These are phyloP conservation scores for Drechslerella stenobrocha DNA, from an alignment of 2,329 filamentous ascomycete species.

Conservation along the genomic window DNA sequence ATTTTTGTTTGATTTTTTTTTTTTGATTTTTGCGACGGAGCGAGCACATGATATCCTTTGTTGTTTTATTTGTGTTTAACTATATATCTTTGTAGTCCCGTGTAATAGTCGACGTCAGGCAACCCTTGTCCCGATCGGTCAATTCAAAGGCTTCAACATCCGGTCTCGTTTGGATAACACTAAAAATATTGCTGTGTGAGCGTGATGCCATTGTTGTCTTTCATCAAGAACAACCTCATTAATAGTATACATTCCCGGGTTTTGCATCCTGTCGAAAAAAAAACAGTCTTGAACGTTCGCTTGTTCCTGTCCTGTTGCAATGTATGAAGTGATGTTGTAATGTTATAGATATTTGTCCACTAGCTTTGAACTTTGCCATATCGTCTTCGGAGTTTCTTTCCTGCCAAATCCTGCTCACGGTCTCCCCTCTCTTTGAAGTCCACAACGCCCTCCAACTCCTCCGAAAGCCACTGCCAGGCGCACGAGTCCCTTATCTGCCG, in stretches of 20 bases:
- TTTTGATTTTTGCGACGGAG: conserved; percentile 19
- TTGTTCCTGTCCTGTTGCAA: background rate
- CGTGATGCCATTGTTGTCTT: background rate
- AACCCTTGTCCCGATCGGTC: background rate
- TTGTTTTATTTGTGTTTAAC: background rate
- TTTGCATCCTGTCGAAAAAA: background rate
- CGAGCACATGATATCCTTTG: conserved; percentile 15
- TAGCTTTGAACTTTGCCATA: conserved; percentile 1
- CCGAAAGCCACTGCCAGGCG: too few relatives aligned
- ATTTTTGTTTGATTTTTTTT: background rate
- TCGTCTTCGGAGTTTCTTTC: conserved; percentile 2
- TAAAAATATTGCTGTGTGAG: background rate
- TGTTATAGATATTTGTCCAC: conserved; percentile 3
- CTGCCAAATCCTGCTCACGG: background rate
- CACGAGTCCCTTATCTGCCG: conserved; percentile 24
- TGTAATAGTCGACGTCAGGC: too few relatives aligned
- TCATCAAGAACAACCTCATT: conserved; percentile 2
- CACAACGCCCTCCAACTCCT: too few relatives aligned
- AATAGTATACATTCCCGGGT: conserved; percentile 33
- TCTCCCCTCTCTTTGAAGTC: too few relatives aligned
- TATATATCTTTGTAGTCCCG: background rate
- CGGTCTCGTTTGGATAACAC: too few relatives aligned
- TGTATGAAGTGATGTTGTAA: background rate
- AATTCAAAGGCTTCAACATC: too few relatives aligned
- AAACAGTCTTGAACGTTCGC: background rate